phyloP scores from a whole-genome alignment of 2,329 filamentous ascomycete species.

The Cladorrhinum sp. region DNA sequence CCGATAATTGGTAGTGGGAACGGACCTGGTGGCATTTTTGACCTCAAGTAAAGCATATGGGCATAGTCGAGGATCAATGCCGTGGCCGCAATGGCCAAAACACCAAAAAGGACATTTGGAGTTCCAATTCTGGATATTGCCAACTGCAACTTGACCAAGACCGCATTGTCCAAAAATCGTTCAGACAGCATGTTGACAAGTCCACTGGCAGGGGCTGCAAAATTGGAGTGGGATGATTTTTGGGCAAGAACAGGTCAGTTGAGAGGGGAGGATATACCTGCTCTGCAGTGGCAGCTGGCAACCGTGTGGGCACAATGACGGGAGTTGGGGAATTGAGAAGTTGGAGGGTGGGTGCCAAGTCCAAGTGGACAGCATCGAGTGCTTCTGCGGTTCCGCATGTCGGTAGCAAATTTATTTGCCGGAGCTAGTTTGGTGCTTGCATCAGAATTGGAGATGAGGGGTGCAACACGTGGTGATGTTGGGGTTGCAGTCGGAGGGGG shows the following conservation, averaged over 20 bases:
- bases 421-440: slow-evolving; percentile 3
- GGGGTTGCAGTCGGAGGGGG: neutral
- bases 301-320: neutral
- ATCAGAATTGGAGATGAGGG: neutral
- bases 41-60: slow-evolving; percentile 48
- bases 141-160: slow-evolving; percentile 27
- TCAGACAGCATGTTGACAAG: slow-evolving; percentile 28
- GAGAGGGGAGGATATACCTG: neutral
- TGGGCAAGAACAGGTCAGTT: neutral
- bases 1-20: slow-evolving; percentile 53
- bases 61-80: slow-evolving; percentile 42
- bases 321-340: neutral
- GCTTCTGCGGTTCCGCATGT: slow-evolving; percentile 2
- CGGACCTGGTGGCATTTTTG: slow-evolving; percentile 53
- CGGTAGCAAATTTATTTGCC: slow-evolving; percentile 13
- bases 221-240: neutral
- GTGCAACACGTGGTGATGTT: neutral
- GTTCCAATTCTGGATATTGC: slow-evolving; percentile 19
- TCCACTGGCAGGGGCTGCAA: neutral
- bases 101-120: slow-evolving; percentile 21
- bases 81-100: slow-evolving; percentile 27
- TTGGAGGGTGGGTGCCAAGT: neutral
- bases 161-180: slow-evolving; percentile 19
- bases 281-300: neutral
- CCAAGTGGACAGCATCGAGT: neutral